Conservation (phyloP, 768 basidiomycete genomes). For the Boletus vinaceobasis region DNA sequence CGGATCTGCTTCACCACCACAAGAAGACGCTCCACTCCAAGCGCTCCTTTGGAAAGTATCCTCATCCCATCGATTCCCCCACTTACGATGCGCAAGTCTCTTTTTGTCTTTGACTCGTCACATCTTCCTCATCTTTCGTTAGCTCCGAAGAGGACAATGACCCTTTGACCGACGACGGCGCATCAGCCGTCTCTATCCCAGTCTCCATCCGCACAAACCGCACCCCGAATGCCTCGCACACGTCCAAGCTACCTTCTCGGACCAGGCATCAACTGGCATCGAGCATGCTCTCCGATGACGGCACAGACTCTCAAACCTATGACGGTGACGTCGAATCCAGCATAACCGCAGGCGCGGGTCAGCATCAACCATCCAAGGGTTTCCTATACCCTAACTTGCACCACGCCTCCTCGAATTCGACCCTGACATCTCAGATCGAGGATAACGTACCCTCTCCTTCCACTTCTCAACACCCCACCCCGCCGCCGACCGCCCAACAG, state of each 20-base stretch:
- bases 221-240: conserved; percentile 28
- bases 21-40: conserved; percentile 41
- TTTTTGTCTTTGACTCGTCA: background rate
- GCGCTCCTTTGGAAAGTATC: conserved; percentile 68
- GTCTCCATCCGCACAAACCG: conserved; percentile 21
- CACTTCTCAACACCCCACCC: conserved; percentile 17
- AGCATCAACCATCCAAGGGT: conserved; percentile 28
- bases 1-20: conserved; percentile 31
- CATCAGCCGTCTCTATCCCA: conserved; percentile 49
- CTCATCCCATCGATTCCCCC: conserved; percentile 61
- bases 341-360: conserved; percentile 55
- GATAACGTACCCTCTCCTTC: conserved; percentile 16
- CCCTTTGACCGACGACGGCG: conserved; percentile 74
- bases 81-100: conserved; percentile 68
- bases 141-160: conserved; percentile 90
- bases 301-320: conserved; percentile 83
- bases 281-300: conserved; percentile 60
- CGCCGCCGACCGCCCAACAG: conserved; percentile 29
- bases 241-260: conserved; percentile 22
- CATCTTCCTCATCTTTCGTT: conserved; percentile 18
- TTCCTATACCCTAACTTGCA: conserved; percentile 33
- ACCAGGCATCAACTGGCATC: conserved; percentile 53
- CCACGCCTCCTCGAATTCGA: conserved; percentile 50
- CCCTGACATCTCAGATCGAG: conserved; percentile 44
- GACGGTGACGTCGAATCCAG: conserved; percentile 87